A percentile compares a stretch with the other conserved stretches of the same genome.
These are phyloP conservation scores for Chytridium lagenaria DNA, from an alignment of 371 early-diverging fungal species.

Conservation along the genomic window DNA sequence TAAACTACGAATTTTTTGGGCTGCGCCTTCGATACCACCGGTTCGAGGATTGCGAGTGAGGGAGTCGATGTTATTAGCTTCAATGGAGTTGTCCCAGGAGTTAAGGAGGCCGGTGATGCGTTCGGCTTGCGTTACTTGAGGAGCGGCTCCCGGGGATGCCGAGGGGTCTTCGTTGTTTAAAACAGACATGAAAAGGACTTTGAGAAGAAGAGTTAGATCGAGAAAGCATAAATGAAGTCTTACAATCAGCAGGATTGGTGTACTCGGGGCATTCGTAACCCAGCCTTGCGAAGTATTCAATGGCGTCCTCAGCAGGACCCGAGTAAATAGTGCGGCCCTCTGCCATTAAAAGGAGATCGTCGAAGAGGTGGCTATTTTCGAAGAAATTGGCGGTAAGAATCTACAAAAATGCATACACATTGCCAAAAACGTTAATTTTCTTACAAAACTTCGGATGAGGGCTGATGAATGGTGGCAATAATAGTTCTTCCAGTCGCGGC, in stretches of 20 bases:
- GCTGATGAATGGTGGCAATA: conserved; percentile 42
- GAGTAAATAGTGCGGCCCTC: conserved; percentile 34
- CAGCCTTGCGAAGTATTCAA: conserved; percentile 34
- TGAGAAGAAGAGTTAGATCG: background rate
- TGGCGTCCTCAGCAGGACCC: conserved; percentile 25
- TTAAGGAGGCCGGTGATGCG: conserved; percentile 39
- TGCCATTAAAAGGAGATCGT: conserved; percentile 37
- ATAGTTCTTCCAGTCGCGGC: conserved; percentile 35
- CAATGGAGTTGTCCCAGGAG: conserved; percentile 29
- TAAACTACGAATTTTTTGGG: conserved; percentile 13
- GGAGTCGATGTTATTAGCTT: conserved; percentile 20
- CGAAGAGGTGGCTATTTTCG: conserved; percentile 33
- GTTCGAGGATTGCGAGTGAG: background rate
- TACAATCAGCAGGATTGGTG: conserved; percentile 70
- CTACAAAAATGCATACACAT: background rate
- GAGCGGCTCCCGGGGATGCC: background rate
- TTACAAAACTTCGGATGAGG: conserved; percentile 40
- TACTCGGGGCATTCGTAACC: conserved; percentile 65
- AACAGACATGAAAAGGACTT: conserved; percentile 41
- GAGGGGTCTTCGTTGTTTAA: conserved; percentile 41
- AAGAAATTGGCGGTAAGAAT: background rate
- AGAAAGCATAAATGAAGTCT: background rate
- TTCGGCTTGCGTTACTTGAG: conserved; percentile 22
- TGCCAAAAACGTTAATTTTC: no score
- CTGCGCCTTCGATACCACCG: conserved; percentile 14